phyloP scores from a whole-genome alignment of 805 yeast genomes.

The Blastobotrys terrestris region DNA sequence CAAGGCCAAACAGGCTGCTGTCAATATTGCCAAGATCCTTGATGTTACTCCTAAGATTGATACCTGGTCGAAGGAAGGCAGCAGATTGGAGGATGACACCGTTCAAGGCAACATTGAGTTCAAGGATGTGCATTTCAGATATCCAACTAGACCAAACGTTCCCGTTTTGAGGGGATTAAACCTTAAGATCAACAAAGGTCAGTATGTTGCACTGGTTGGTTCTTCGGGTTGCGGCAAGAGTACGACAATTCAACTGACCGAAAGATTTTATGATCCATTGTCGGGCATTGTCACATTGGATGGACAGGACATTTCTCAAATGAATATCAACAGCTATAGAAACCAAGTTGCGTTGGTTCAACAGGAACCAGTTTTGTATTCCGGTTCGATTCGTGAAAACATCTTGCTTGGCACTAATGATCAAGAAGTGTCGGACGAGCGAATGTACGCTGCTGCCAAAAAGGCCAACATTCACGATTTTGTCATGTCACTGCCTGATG shows the following conservation, averaged over 20 bases:
- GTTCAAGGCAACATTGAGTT: slow-evolving; percentile 49
- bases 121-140: slow-evolving; percentile 52
- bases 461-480: slow-evolving; percentile 56
- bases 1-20: slow-evolving; percentile 35
- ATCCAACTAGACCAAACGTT: slow-evolving; percentile 52
- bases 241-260: slow-evolving; percentile 45
- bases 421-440: slow-evolving; percentile 35
- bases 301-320: slow-evolving; percentile 41
- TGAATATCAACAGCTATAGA: slow-evolving; percentile 47
- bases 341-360: slow-evolving; percentile 52
- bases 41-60: slow-evolving; percentile 31
- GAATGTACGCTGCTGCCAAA: slow-evolving; percentile 40
- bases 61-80: slow-evolving; percentile 26
- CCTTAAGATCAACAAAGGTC: slow-evolving; percentile 41
- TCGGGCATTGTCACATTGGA: slow-evolving; percentile 46
- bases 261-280: slow-evolving; percentile 47
- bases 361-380: slow-evolving; percentile 53
- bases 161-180: slow-evolving; percentile 46
- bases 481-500: slow-evolving; percentile 49
- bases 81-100: slow-evolving; percentile 22
- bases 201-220: slow-evolving; percentile 61
- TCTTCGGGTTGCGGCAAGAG: slow-evolving; percentile 59
- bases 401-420: slow-evolving; percentile 44
- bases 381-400: slow-evolving; percentile 52
- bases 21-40: slow-evolving; percentile 28